phyloP scores from a whole-genome alignment of 805 yeast genomes.

The Ogataea nonfermentans region DNA sequence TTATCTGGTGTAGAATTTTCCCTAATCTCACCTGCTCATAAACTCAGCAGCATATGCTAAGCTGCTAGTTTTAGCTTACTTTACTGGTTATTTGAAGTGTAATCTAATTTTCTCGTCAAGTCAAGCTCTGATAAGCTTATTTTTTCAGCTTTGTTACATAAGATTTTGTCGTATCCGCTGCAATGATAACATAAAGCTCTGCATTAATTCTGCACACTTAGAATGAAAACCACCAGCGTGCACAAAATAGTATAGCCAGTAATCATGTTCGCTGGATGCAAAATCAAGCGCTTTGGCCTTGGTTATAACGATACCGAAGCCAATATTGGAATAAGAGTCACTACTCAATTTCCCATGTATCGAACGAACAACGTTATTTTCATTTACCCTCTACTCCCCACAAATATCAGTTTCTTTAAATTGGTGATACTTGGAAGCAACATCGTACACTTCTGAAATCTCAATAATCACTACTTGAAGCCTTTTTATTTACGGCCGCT shows the following conservation, averaged over 20 bases:
- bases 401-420: slow-evolving; percentile 6
- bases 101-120: too few species aligned
- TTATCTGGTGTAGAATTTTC: too few species aligned
- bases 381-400: slow-evolving; percentile 14
- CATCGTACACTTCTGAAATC: slow-evolving; percentile 3
- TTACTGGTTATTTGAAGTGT: too few species aligned
- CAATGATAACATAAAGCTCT: too few species aligned
- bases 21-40: too few species aligned
- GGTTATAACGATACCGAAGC: slow-evolving; percentile 13
- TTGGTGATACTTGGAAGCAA: slow-evolving; percentile 4
- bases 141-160: too few species aligned
- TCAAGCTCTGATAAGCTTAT: too few species aligned
- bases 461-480: slow-evolving; percentile 1
- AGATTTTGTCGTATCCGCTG: too few species aligned
- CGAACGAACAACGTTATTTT: slow-evolving; percentile 8
- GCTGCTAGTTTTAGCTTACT: too few species aligned
- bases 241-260: slow-evolving; percentile 10
- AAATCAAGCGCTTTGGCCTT: slow-evolving; percentile 12
- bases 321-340: slow-evolving; percentile 11
- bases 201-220: too few species aligned
- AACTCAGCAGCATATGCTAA: too few species aligned
- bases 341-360: slow-evolving; percentile 14
- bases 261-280: slow-evolving; percentile 15
- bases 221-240: too few species aligned
- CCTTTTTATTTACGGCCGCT: not conserved